Evolutionary conservation across 2,329 filamentous ascomycete genomes (phyloP).

Genomic region (Pseudohalonectria lignicola): DNA sequence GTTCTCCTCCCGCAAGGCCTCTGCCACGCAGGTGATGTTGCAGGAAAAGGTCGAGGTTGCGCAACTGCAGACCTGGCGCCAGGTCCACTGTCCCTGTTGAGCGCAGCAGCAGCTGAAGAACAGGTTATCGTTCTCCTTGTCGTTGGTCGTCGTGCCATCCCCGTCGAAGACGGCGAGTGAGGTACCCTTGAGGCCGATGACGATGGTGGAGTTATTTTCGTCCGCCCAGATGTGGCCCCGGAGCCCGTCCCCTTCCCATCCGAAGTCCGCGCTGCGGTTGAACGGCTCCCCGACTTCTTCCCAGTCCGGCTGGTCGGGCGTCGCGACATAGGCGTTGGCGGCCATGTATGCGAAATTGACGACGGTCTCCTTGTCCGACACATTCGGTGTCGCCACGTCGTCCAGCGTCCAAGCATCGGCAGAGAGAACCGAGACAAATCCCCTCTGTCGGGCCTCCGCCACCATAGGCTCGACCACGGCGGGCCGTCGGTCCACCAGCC

Average conservation of each 20-base stretch:
- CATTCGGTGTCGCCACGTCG: constrained; percentile 64
- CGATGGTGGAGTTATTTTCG: constrained; percentile 71
- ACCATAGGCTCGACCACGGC: constrained; percentile 71
- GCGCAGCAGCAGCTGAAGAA: constrained; percentile 98
- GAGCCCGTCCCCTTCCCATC: constrained; percentile 82
- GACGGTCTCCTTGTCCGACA: constrained; percentile 77
- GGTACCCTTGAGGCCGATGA: constrained; percentile 90
- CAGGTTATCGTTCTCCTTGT: constrained; percentile 95
- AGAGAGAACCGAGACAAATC: constrained; percentile 56
- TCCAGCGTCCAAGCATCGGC: constrained; percentile 76
- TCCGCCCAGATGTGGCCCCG: constrained; percentile 90
- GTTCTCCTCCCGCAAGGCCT: constrained; percentile 69
- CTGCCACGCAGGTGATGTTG: constrained; percentile 79
- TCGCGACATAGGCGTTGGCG: constrained; percentile 75
- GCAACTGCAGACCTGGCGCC: constrained; percentile 89
- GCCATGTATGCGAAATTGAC: constrained; percentile 81
- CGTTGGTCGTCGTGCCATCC: constrained; percentile 92
- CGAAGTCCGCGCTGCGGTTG: constrained; percentile 82
- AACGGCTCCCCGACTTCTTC: constrained; percentile 67
- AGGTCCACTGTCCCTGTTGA: constrained; percentile 81
- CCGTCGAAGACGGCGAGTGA: constrained; percentile 87
- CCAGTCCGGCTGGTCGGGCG: constrained; percentile 67
- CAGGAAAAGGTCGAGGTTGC: constrained; percentile 78
- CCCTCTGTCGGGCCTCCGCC: constrained; percentile 56
- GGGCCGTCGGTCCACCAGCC: constrained; percentile 67